Percentiles rank a stretch among this genome's conserved stretches.
phyloP scores from a whole-genome alignment of 768 basidiomycete species.

The Hericium rajendrae region DNA sequence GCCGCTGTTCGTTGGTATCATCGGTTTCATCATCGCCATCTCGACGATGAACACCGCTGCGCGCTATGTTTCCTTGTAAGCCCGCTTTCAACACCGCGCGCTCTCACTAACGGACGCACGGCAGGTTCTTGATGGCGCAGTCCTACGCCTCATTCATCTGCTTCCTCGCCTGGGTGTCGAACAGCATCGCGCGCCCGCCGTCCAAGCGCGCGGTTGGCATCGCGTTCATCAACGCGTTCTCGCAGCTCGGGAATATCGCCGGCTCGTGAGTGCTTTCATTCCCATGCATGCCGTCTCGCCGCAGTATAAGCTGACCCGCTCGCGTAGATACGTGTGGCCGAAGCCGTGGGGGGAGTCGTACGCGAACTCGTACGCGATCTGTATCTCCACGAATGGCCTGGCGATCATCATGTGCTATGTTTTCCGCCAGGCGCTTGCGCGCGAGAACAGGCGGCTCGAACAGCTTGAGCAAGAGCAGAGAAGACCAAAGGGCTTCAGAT shows the following conservation, averaged over 20 bases:
- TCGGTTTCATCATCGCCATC: constrained; percentile 59
- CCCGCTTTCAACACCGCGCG: neutral
- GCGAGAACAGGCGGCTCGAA: constrained; percentile 22
- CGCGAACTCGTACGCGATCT: constrained; percentile 60
- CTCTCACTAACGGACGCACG: neutral
- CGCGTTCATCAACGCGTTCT: constrained; percentile 71
- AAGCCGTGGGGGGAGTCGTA: constrained; percentile 63
- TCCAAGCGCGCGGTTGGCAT: constrained; percentile 78
- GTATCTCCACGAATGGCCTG: constrained; percentile 46
- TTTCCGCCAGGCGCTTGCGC: constrained; percentile 23
- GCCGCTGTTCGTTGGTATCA: constrained; percentile 46
- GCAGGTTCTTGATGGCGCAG: constrained; percentile 67
- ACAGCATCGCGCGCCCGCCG: constrained; percentile 60
- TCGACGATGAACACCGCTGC: constrained; percentile 49
- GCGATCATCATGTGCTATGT: constrained; percentile 28
- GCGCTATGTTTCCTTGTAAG: constrained; percentile 57
- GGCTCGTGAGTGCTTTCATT: constrained; percentile 45
- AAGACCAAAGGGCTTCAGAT: constrained; percentile 30
- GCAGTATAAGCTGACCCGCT: neutral
- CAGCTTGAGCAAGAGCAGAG: constrained; percentile 34
- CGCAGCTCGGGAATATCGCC: constrained; percentile 72
- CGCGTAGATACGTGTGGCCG: constrained; percentile 55
- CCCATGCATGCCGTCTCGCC: neutral
- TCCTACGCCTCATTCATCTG: constrained; percentile 63
- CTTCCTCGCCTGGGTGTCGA: constrained; percentile 45